Conservation (phyloP, 768 basidiomycete species). For the Exsudoporus frostii region DNA sequence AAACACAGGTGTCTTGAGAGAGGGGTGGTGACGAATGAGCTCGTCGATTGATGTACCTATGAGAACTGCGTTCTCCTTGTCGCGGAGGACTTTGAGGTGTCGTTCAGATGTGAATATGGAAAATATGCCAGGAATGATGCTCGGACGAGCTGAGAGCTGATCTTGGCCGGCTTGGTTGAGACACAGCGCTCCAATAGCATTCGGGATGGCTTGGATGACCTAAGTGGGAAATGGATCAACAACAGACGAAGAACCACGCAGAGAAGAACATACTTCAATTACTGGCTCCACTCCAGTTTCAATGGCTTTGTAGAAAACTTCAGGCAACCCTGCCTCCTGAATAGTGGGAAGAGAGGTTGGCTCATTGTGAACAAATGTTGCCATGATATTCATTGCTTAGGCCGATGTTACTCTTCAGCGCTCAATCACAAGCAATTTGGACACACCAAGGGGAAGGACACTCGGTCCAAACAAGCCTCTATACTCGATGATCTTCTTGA, state of each 20-base stretch:
- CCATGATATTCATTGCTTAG: constrained; percentile 86
- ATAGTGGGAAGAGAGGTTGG: constrained; percentile 91
- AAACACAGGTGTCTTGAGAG: constrained; percentile 76
- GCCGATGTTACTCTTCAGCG: constrained; percentile 8
- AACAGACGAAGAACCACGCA: neutral
- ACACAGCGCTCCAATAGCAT: constrained; percentile 94
- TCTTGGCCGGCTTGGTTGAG: constrained; percentile 88
- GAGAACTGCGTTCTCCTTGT: constrained; percentile 88
- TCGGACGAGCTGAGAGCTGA: constrained; percentile 71
- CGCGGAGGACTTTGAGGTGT: constrained; percentile 79
- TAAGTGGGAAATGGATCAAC: constrained; percentile 28
- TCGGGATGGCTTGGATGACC: constrained; percentile 91
- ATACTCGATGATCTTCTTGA: constrained; percentile 86
- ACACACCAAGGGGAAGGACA: constrained; percentile 78
- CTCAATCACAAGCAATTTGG: neutral
- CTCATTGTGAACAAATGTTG: constrained; percentile 97
- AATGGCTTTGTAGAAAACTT: constrained; percentile 82
- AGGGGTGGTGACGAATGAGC: constrained; percentile 92
- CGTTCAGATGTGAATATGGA: constrained; percentile 81
- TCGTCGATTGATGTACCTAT: constrained; percentile 93
- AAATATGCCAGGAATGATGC: constrained; percentile 83
- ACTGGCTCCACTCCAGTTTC: constrained; percentile 83
- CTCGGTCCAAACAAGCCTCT: constrained; percentile 82
- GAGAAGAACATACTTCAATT: constrained; percentile 61
- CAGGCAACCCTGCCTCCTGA: constrained; percentile 88